Evolutionary conservation across 768 basidiomycete genomes (phyloP), one percentile per base, ranked within the genome.

Genomic region (Brasilioporus rufonigricans): DNA sequence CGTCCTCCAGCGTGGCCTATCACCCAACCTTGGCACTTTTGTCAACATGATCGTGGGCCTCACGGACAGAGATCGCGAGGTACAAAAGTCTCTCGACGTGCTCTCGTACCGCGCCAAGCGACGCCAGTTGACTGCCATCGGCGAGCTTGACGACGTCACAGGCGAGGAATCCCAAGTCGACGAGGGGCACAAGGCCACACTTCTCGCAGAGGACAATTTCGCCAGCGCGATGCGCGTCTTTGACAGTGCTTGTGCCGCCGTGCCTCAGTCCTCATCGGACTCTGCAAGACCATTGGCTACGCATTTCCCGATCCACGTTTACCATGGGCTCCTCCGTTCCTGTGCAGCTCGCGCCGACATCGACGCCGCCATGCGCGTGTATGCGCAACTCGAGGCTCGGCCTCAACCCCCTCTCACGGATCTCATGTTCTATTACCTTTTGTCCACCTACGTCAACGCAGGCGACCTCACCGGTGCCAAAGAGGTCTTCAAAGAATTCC

Each of bases 141-240:
- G 21, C 2, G 38, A 39, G n/a, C n/a, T 21, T n/a, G 59, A 61
- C 12, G 48, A 50, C 9, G 40, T 16, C 4, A 48, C 38, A 5
- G 35, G 12, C 21, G 63, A 70, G 16, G 62, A 66, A 21, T 48
- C 61, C 3, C 52, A 59, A 16, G 50, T 41, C 8, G 61, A 68
- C 41, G 54, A 76, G 38, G 65, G 65, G 23, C 76, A 76, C 10
- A 75, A 81, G 38, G 70, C 68, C 0, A 56, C 69, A 2, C 77
- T 91, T 23, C 72, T 73, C 21, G 61, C 75, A 27, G 93, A 95
- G 66, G 80, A 83, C 62, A 91, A 89, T 58, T 85, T 93, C 56
- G 65, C 74, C 0, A 79, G 83, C 0, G 91, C 91, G 0, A 74
- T 93, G 73, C 78, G 82, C 16, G 72, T 95, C 16, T 94, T 94